These are phyloP conservation scores for Fusarium compactum DNA, from an alignment of 2,329 filamentous ascomycete species.

Conservation along the genomic window DNA sequence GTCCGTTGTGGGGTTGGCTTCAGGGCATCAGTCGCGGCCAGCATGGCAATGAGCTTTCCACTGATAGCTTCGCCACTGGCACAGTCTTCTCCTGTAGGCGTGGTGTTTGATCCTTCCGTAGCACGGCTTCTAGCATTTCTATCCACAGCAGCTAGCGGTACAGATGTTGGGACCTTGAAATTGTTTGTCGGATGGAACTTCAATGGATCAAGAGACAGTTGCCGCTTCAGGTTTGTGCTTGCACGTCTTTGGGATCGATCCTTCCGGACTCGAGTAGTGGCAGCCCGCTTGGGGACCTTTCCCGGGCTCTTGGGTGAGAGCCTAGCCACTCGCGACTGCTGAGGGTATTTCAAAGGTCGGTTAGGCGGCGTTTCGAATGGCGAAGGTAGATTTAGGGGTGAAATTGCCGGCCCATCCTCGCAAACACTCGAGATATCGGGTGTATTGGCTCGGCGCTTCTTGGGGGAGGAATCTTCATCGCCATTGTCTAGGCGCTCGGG, in stretches of 20 bases:
- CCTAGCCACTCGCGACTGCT: conserved; percentile 25
- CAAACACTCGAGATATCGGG: background rate
- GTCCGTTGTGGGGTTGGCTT: conserved; percentile 46
- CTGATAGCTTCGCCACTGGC: conserved; percentile 47
- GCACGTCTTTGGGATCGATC: conserved; percentile 28
- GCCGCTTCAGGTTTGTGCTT: conserved; percentile 29
- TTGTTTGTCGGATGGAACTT: conserved; percentile 34
- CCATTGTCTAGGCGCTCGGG: conserved; percentile 12
- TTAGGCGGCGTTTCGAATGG: conserved; percentile 13
- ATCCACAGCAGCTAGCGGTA: conserved; percentile 24
- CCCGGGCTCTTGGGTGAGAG: conserved; percentile 7
- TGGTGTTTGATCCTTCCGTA: background rate
- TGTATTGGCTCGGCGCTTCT: conserved; percentile 20
- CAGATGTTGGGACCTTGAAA: conserved; percentile 17
- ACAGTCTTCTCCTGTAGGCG: background rate
- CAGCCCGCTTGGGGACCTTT: conserved; percentile 27
- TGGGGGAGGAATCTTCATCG: conserved; percentile 4
- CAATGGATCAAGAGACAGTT: conserved; percentile 34
- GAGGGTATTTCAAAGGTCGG: conserved; percentile 1
- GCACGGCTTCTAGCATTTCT: conserved; percentile 24
- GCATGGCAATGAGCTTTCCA: conserved; percentile 53
- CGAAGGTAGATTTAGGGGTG: conserved; percentile 22
- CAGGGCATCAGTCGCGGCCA: conserved; percentile 52
- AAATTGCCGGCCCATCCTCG: conserved; percentile 4
- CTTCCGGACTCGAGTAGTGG: conserved; percentile 21